A percentile compares a stretch with the other conserved stretches of the same genome.
These are phyloP conservation scores for Wickerhamiella azyma DNA, from an alignment of 805 yeast genomes.

Conservation along the genomic window DNA sequence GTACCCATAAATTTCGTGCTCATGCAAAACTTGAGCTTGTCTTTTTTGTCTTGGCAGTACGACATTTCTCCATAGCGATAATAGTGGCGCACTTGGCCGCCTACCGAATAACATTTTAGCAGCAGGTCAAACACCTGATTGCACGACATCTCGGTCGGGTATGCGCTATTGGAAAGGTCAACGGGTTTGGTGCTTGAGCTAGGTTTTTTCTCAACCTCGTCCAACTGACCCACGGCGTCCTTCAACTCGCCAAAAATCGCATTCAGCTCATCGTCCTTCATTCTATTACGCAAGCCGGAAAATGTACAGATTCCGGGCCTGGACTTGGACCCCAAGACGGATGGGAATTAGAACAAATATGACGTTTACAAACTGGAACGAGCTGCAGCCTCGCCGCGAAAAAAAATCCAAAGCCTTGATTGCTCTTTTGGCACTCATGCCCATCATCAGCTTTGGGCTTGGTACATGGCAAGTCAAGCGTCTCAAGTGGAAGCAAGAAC, in stretches of 20 bases:
- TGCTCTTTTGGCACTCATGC: conserved; percentile 52
- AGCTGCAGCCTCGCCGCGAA: conserved; percentile 37
- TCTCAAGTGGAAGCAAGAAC: conserved; percentile 72
- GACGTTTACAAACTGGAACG: conserved; percentile 59
- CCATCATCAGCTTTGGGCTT: conserved; percentile 66
- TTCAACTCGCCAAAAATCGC: conserved; percentile 15
- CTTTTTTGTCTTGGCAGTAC: conserved; percentile 54
- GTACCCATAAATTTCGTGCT: conserved; percentile 43
- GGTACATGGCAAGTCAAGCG: conserved; percentile 92
- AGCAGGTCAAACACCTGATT: conserved; percentile 79
- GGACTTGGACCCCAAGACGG: neutral
- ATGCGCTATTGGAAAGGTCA: conserved; percentile 15
- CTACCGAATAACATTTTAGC: conserved; percentile 73
- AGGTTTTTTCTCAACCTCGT: neutral
- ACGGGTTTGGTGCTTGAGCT: neutral
- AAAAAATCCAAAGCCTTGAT: conserved; percentile 32
- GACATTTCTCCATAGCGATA: conserved; percentile 73
- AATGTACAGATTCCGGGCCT: neutral
- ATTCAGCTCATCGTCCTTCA: conserved; percentile 12
- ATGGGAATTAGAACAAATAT: neutral
- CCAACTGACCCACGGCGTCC: conserved; percentile 18
- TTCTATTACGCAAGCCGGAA: neutral
- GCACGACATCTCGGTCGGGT: conserved; percentile 46
- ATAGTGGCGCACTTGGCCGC: conserved; percentile 76
- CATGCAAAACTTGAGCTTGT: conserved; percentile 70